These are phyloP conservation scores for Solanum corneliomulleri DNA, from an alignment of 257 asterid species.

Conservation along the genomic window DNA sequence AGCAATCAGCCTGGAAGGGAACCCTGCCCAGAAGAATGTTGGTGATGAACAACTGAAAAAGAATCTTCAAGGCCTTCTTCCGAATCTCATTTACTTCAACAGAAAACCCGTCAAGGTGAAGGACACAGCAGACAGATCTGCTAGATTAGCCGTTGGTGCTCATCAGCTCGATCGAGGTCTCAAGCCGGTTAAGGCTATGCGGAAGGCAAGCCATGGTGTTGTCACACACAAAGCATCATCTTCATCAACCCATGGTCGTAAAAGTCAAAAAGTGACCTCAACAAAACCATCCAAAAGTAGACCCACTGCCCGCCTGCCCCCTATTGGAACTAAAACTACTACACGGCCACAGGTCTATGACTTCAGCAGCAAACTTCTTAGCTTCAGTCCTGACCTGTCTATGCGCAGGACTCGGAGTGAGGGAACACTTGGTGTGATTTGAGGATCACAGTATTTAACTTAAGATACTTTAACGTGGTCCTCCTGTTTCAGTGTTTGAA, in stretches of 20 bases:
- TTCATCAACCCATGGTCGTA: conserved; percentile 53
- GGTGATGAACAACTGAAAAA: conserved; percentile 86
- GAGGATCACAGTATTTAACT: neutral
- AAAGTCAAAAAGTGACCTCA: conserved; percentile 33
- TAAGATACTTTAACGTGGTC: neutral
- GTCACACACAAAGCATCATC: conserved; percentile 40
- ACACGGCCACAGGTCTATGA: conserved; percentile 22
- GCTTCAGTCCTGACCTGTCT: conserved; percentile 34
- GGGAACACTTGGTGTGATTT: conserved; percentile 66
- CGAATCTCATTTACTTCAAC: conserved; percentile 66
- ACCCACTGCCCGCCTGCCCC: conserved; percentile 46
- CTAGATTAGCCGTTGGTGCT: conserved; percentile 45
- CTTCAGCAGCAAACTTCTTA: conserved; percentile 21
- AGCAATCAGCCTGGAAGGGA: conserved; percentile 87
- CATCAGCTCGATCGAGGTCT: conserved; percentile 50
- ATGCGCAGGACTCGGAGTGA: conserved; percentile 73
- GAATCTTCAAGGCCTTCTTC: conserved; percentile 69
- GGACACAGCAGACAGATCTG: conserved; percentile 59
- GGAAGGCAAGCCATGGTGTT: conserved; percentile 44
- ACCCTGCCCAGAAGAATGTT: conserved; percentile 90
- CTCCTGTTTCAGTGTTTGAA: neutral
- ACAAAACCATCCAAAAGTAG: conserved; percentile 37
- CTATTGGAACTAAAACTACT: conserved; percentile 36
- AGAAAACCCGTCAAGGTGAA: conserved; percentile 65
- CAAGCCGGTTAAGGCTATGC: conserved; percentile 33